Evolutionary conservation across 1,284 basidiomycete species (phyloP).

Genomic region (Leccinum griseonigrum): DNA sequence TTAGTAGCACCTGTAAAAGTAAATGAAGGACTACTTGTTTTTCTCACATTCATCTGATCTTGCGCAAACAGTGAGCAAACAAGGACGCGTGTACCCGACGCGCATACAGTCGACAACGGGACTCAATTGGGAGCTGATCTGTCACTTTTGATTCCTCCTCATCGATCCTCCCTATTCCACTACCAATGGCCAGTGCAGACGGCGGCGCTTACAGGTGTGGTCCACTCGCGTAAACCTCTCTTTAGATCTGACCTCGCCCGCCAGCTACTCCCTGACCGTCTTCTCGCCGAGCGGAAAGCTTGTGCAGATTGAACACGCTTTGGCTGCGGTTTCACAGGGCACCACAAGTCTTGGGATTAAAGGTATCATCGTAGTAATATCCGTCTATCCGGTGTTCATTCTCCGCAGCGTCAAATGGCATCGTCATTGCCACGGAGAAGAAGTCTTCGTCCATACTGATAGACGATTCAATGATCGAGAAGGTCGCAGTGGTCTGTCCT

Average conservation of each 20-base stretch:
- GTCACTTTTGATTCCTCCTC: slow-evolving; percentile 21
- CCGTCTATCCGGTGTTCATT: slow-evolving; percentile 16
- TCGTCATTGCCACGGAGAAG: slow-evolving; percentile 99
- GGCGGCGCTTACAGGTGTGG: slow-evolving; percentile 80
- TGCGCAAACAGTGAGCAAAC: slow-evolving; percentile 22
- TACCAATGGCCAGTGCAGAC: slow-evolving; percentile 64
- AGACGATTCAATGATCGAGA: slow-evolving; percentile 97
- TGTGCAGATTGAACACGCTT: slow-evolving; percentile 98
- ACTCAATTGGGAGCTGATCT: slow-evolving; percentile 13
- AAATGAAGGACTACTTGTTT: background rate
- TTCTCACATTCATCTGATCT: slow-evolving; percentile 19
- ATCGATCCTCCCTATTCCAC: slow-evolving; percentile 1
- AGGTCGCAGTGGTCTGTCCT: slow-evolving; percentile 94
- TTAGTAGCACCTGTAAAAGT: background rate
- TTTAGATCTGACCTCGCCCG: slow-evolving; percentile 18
- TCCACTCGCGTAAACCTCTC: slow-evolving; percentile 17
- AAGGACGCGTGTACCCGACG: slow-evolving; percentile 33
- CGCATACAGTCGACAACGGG: slow-evolving; percentile 18
- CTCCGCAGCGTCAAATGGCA: slow-evolving; percentile 88
- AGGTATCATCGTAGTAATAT: slow-evolving; percentile 52
- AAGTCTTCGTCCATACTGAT: slow-evolving; percentile 97
- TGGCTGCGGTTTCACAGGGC: slow-evolving; percentile 95
- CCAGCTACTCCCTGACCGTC: slow-evolving; percentile 96
- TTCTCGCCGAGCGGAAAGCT: slow-evolving; percentile 99
- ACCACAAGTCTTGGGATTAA: slow-evolving; percentile 98